Evolutionary conservation across 2,329 filamentous ascomycete genomes (phyloP).

Genomic region (Akanthomyces lecanii): DNA sequence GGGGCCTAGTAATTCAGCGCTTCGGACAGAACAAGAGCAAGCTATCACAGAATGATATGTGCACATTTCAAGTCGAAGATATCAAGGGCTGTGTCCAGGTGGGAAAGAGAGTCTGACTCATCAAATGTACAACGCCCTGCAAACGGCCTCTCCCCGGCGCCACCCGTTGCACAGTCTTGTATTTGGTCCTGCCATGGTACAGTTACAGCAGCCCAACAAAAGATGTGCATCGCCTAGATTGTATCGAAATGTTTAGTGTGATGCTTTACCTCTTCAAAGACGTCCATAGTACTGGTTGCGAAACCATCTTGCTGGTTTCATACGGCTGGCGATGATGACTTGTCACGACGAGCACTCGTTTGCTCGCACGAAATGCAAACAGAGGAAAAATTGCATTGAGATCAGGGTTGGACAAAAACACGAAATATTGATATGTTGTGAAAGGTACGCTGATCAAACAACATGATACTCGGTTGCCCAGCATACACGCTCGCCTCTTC

Average conservation of each 20-base stretch:
- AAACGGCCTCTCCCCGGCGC: background rate
- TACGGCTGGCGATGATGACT: background rate
- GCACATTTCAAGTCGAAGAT: background rate
- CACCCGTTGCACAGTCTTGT: background rate
- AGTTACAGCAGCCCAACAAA: background rate
- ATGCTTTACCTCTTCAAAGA: background rate
- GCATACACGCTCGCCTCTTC: constrained; percentile 5
- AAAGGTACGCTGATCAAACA: background rate
- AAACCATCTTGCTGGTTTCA: background rate
- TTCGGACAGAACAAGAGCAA: background rate
- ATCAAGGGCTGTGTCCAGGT: too few relatives aligned
- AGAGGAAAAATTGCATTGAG: too few relatives aligned
- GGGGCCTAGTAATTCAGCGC: background rate
- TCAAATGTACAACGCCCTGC: background rate
- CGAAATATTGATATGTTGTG: background rate
- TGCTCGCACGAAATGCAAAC: background rate
- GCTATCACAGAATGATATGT: background rate
- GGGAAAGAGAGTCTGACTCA: background rate
- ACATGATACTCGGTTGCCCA: background rate
- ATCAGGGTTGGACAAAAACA: background rate
- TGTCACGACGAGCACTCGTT: background rate
- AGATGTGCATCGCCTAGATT: fast-evolving
- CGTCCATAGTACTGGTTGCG: background rate
- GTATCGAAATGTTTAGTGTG: background rate
- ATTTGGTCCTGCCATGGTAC: background rate